Base-by-base conservation (phyloP, 306 rosid species). In the Urtica urens region DNA sequence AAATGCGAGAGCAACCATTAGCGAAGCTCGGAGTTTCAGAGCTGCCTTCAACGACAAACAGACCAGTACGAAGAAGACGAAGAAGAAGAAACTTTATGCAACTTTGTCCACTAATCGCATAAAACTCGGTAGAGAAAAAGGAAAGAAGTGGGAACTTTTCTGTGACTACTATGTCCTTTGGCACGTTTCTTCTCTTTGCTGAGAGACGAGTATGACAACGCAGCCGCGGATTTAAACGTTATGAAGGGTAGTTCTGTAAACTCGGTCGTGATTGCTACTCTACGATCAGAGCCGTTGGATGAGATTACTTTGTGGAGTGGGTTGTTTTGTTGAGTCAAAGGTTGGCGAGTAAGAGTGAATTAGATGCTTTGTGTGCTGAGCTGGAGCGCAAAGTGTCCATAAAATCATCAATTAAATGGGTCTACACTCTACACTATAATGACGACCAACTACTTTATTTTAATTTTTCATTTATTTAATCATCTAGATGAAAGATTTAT, bases 101-200 rank as follows among this genome's bases (percentile, higher is more conserved):
- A 67, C 46, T 50, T 64, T 42, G 48, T 19, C 35, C n/a, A n/a
- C n/a, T n/a, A n/a, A n/a, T n/a, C n/a, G n/a, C n/a, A n/a, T n/a
- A n/a, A 43, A 67, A 46, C 24, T 21, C 30, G 16, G 17, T 40
- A 47, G 15, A 29, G 54, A 23, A 45, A 34, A 14, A 15, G 45
- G 10, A 34, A 15, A 7, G 4, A 16, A 29, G 7, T 18, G 27
- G 11, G n/a, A 10, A 26, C 20, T 23, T 25, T 24, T 17, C 8
- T 18, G 0, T 70, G 67, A 75, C 95, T 26, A 52, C 20, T 66
- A 57, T 77, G 64, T 35, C 88, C 80, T 56, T n/a, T n/a, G n/a
- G n/a, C n/a, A n/a, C 44, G 19, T 3, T 17, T 15, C 7, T 25
- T 58, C 5, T 22, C 3, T 19, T 16, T 12, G n/a, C 21, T 38